Evolutionary conservation across 257 asterid species (phyloP).

Genomic region (Gentiana straminea): DNA sequence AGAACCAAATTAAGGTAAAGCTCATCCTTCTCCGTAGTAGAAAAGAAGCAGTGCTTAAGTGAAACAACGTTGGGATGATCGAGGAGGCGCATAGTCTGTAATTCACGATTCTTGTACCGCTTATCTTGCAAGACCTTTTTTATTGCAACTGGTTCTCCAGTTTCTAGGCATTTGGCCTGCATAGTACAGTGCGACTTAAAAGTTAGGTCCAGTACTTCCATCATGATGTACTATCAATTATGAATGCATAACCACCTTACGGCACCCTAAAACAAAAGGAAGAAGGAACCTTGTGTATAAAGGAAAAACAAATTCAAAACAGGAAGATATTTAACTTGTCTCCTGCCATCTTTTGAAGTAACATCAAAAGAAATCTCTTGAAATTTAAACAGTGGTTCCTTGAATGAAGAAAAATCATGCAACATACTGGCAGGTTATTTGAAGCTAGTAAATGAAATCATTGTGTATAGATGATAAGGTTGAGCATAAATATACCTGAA

Average conservation of each 20-base stretch:
- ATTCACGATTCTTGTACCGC: constrained; percentile 89
- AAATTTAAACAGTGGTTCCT: not conserved
- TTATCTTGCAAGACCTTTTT: constrained; percentile 95
- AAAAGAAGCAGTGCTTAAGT: constrained; percentile 92
- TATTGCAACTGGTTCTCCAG: constrained; percentile 89
- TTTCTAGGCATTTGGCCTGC: constrained; percentile 94
- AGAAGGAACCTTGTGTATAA: not conserved
- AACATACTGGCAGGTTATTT: not conserved
- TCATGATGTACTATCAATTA: not conserved
- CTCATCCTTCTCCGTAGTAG: constrained; percentile 93
- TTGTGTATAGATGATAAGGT: not conserved
- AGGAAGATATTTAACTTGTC: no score
- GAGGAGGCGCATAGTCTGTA: constrained; percentile 93
- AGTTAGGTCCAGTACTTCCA: not conserved
- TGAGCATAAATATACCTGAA: constrained; percentile 40
- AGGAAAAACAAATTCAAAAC: no score
- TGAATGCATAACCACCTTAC: not conserved
- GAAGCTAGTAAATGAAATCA: no score
- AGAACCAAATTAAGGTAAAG: constrained; percentile 87
- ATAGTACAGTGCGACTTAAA: constrained; percentile 16
- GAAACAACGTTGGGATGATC: constrained; percentile 95
- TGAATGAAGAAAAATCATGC: not conserved
- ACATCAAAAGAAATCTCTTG: no score
- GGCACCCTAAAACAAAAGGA: not conserved
- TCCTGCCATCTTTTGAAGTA: no score